These are phyloP conservation scores for Rhododendron ovatum DNA, from an alignment of 148 eudicot genomes.

Conservation along the genomic window DNA sequence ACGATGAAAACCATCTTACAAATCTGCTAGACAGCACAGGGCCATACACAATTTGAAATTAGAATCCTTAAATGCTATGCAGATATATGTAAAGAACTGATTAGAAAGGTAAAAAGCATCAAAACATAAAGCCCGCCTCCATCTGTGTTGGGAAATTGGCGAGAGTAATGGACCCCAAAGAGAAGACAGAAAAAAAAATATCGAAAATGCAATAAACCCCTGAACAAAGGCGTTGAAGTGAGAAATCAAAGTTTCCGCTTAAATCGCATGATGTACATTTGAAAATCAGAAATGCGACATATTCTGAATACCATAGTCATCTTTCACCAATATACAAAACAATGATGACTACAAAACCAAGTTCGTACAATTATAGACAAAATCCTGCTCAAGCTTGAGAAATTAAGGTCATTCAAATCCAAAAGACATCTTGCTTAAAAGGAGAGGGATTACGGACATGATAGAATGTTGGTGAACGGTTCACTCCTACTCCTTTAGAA, in stretches of 20 bases:
- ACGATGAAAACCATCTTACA: not conserved
- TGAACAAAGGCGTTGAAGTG: not conserved
- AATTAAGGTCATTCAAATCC: not conserved
- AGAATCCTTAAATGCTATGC: not conserved
- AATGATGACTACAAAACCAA: not conserved
- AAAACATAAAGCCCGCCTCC: not conserved
- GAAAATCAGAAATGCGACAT: not conserved
- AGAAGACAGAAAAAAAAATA: not conserved
- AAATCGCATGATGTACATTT: not conserved
- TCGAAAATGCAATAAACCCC: not conserved
- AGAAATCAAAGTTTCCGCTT: not conserved
- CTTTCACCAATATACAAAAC: not conserved
- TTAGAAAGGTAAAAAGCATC: not conserved
- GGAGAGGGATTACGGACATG: slow-evolving; percentile 39
- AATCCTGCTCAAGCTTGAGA: not conserved
- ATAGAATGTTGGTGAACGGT: slow-evolving; percentile 47
- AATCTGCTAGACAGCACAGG: not conserved
- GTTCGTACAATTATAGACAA: not conserved
- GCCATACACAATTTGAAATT: not conserved
- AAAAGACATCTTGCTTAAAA: not conserved
- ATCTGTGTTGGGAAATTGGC: not conserved
- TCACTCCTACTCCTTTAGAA: slow-evolving; percentile 48
- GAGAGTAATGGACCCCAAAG: not conserved
- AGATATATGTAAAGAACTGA: not conserved
- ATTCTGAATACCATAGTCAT: not conserved